These are phyloP conservation scores for Arthrobotrys pseudoclavata DNA, from an alignment of 2,329 filamentous ascomycete species.

Conservation along the genomic window DNA sequence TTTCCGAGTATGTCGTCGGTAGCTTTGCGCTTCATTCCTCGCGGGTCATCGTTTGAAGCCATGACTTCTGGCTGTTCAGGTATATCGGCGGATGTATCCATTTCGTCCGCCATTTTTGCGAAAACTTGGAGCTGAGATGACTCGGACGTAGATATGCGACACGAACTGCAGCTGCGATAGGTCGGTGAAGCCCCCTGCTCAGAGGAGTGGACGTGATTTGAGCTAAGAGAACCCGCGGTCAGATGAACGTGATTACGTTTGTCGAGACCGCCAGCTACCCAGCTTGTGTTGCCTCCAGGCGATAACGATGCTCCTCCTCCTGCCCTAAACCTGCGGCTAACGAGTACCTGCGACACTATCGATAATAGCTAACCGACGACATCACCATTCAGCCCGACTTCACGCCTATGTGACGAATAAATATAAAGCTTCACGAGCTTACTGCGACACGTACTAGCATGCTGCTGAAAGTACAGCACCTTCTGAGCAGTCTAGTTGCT, in stretches of 20 bases:
- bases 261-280: not conserved
- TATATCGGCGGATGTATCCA: slow-evolving; percentile 48
- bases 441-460: slow-evolving; percentile 6
- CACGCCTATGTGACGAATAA: slow-evolving; percentile 14
- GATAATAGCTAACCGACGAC: slow-evolving; percentile 3
- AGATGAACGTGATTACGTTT: slow-evolving; percentile 56
- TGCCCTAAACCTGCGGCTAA: not conserved
- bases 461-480: slow-evolving; percentile 8
- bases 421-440: not conserved
- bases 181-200: not conserved
- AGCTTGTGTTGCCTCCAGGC: slow-evolving; percentile 32
- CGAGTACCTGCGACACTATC: slow-evolving; percentile 1
- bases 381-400: slow-evolving; percentile 3
- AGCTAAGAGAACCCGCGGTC: slow-evolving; percentile 36
- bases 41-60: slow-evolving; percentile 39
- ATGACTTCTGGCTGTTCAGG: slow-evolving; percentile 15
- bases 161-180: slow-evolving; percentile 40
- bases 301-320: slow-evolving; percentile 26
- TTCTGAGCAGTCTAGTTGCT: slow-evolving; percentile 6
- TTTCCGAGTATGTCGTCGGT: slow-evolving; percentile 43
- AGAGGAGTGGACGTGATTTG: slow-evolving; percentile 44
- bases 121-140: slow-evolving; percentile 2
- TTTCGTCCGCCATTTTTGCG: slow-evolving; percentile 52
- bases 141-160: slow-evolving; percentile 9
- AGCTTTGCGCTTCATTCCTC: slow-evolving; percentile 57